These are phyloP conservation scores for Rhizophagus clarus DNA, from an alignment of 192 early-diverging fungal species.

Conservation along the genomic window DNA sequence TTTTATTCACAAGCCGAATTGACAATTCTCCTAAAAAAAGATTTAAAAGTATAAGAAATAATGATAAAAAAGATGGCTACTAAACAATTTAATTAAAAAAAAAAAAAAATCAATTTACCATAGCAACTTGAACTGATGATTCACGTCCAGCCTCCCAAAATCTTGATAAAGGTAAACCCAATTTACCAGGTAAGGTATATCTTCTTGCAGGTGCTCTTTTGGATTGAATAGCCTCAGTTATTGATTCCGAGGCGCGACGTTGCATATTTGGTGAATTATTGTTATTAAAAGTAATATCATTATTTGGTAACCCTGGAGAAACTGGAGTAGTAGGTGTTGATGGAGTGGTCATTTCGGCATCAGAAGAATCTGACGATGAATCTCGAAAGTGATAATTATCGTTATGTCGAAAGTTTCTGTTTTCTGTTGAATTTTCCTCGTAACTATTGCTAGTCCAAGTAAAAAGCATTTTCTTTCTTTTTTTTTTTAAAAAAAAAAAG, in stretches of 20 bases:
- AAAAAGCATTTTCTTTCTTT: neutral
- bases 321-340: neutral
- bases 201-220: neutral
- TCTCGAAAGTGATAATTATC: neutral
- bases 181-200: slow-evolving; percentile 15
- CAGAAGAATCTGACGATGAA: neutral
- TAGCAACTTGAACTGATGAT: slow-evolving; percentile 31
- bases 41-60: too few species aligned
- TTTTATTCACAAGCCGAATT: too few species aligned
- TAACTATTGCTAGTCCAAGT: neutral
- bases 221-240: neutral
- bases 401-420: neutral
- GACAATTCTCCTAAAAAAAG: too few species aligned
- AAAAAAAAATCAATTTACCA: too few species aligned
- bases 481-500: too few species aligned
- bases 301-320: neutral
- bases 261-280: neutral
- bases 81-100: too few species aligned
- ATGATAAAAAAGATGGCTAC: too few species aligned
- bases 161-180: neutral
- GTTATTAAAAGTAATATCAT: neutral
- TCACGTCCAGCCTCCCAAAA: slow-evolving; percentile 24
- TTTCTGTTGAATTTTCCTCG: neutral
- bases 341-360: neutral
- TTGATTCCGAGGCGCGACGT: slow-evolving; percentile 21